These are phyloP conservation scores for Backusella mclennaniae DNA, from an alignment of 192 early-diverging fungal species.

Conservation along the genomic window DNA sequence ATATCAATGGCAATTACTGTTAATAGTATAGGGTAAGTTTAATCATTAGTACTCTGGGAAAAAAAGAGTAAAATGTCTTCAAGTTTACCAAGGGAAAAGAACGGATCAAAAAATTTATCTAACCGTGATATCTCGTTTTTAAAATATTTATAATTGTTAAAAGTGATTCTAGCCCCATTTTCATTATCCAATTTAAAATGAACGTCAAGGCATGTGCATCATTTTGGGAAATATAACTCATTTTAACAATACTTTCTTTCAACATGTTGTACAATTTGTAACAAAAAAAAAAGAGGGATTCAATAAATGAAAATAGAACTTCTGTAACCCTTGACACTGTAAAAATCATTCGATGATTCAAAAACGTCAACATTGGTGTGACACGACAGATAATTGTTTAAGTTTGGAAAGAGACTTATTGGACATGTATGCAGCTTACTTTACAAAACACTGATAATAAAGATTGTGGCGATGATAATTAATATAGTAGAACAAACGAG, in stretches of 20 bases:
- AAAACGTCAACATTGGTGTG: neutral
- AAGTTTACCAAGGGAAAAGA: neutral
- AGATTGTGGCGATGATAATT: too few species aligned
- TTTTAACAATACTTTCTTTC: neutral
- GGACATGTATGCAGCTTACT: neutral
- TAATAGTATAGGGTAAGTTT: too few species aligned
- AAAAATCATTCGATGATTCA: neutral
- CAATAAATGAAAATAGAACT: neutral
- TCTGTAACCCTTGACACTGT: neutral
- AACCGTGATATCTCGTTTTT: neutral
- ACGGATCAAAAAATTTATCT: neutral
- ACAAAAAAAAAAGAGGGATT: neutral
- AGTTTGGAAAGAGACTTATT: neutral
- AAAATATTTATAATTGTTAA: neutral
- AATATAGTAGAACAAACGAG: neutral
- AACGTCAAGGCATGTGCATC: neutral
- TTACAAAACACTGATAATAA: neutral
- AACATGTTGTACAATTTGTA: neutral
- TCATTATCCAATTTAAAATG: neutral
- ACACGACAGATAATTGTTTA: too few species aligned
- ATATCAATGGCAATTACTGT: too few species aligned
- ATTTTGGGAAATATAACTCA: neutral
- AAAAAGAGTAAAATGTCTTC: too few species aligned
- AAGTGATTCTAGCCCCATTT: neutral
- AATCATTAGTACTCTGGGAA: too few species aligned